A percentile compares a stretch with the other conserved stretches of the same genome.
Conservation (phyloP, 768 basidiomycete genomes). For the Hygrocybe punicea region DNA sequence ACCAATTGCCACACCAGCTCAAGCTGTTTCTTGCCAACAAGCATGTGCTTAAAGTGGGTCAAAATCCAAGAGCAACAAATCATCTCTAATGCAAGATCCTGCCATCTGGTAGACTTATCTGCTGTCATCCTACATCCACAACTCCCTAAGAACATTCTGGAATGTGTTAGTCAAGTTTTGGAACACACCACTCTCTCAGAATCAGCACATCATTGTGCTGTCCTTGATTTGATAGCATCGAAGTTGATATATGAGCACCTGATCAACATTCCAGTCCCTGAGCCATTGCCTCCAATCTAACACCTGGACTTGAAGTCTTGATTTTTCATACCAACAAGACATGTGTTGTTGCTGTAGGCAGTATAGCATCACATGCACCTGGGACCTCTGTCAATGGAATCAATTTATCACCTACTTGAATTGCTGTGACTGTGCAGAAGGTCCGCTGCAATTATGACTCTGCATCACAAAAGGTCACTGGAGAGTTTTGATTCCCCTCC, state of each 20-base stretch:
- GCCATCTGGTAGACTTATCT: slow-evolving; percentile 31
- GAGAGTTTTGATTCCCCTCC: slow-evolving; percentile 1
- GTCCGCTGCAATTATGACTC: neutral
- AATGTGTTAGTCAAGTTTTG: slow-evolving; percentile 22
- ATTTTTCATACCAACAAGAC: neutral
- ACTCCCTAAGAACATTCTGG: slow-evolving; percentile 20
- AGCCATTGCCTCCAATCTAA: slow-evolving; percentile 2
- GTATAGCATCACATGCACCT: neutral
- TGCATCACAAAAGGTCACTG: neutral
- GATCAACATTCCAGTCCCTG: slow-evolving; percentile 3
- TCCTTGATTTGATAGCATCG: slow-evolving; percentile 19
- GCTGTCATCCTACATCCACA: slow-evolving; percentile 22
- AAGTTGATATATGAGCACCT: slow-evolving; percentile 13
- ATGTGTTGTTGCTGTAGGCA: neutral
- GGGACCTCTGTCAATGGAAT: neutral
- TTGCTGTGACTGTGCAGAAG: neutral
- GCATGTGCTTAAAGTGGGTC: slow-evolving; percentile 12
- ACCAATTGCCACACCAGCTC: slow-evolving; percentile 4
- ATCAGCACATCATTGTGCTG: slow-evolving; percentile 21
- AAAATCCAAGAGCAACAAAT: slow-evolving; percentile 27
- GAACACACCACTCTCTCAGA: slow-evolving; percentile 8
- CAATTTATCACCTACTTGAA: slow-evolving; percentile 24
- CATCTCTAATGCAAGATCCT: slow-evolving; percentile 13
- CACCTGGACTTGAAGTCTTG: neutral
- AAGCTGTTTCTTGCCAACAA: slow-evolving; percentile 12